Base-by-base conservation (phyloP, 139 green algal genomes). In the Chlorella sp. region DNA sequence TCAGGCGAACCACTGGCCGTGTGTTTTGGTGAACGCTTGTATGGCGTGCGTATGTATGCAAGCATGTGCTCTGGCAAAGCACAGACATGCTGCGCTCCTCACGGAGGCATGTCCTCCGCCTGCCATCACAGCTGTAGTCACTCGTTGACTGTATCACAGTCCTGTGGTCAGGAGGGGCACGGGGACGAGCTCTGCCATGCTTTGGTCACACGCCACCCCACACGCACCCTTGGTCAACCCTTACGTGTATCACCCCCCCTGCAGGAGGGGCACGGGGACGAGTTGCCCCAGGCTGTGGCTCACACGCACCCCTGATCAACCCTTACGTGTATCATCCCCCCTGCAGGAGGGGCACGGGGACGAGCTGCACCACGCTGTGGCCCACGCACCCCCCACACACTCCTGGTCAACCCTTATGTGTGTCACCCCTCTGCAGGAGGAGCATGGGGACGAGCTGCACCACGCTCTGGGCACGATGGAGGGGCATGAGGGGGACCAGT, bases 381-480 rank as follows among this genome's bases (percentile, higher is more conserved):
- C 91, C n/a, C n/a, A n/a, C n/a, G n/a, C 37, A n/a, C 40, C 26
- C 40, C n/a, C 4, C 75, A 48, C 34, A 37, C 34, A 32, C 32
- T 12, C 32, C 71, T 78, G 68, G 14, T 76, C 68, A 2, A 4
- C 68, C 1, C 18, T 1, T 7, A 22, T 76, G 68, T 34, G 21
- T 30, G 11, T 1, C 26, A 24, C 24, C 14, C 1, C 0, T 0
- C 77, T 61, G 61, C 87, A 91, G 88, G 81, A 76, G 11, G 80
- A 88, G 40, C 30, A 34, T 0, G 69, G 37, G 9, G 66, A 93
- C 36, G 82, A 91, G 71, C 30, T 42, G 81, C 88, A 95, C 86
- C 94, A 97, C 71, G 93, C 94, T 0, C 85, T 98, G 78, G 95
- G 92, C 7, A 93, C 93, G 78, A 93, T 95, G 81, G 95, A 98